These are phyloP conservation scores for Nepenthes alata DNA, from an alignment of 179 eudicot genomes.

Conservation along the genomic window DNA sequence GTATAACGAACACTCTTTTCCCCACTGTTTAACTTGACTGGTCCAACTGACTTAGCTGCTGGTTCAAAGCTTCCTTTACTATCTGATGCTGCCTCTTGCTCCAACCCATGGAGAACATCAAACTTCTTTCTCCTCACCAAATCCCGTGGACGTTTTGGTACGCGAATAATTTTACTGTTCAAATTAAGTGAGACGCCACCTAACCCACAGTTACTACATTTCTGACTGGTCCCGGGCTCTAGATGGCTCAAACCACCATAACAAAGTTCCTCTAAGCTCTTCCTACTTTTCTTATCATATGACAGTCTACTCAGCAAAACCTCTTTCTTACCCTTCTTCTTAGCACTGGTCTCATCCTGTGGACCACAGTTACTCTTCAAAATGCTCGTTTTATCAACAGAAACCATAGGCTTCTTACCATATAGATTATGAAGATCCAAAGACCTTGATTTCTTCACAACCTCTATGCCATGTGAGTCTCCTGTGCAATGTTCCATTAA, in stretches of 20 bases:
- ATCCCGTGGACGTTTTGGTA: conserved; percentile 36
- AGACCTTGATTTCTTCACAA: conserved; percentile 36
- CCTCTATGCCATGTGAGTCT: conserved; percentile 32
- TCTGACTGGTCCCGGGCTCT: conserved; percentile 10
- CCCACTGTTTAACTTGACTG: neutral
- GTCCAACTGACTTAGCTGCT: conserved; percentile 5
- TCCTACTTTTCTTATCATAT: conserved; percentile 24
- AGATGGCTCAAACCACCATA: conserved; percentile 10
- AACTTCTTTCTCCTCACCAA: conserved; percentile 31
- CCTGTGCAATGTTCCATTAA: conserved; percentile 71
- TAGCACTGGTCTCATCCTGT: conserved; percentile 15
- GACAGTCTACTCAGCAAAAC: conserved; percentile 21
- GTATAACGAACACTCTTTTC: neutral
- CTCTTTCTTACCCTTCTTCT: conserved; percentile 33
- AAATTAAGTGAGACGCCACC: conserved; percentile 23
- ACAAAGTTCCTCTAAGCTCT: conserved; percentile 8
- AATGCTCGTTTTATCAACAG: conserved; percentile 17
- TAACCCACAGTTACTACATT: conserved; percentile 12
- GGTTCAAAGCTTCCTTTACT: conserved; percentile 8
- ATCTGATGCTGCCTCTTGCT: conserved; percentile 11
- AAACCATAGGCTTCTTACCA: conserved; percentile 19
- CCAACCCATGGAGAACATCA: conserved; percentile 14
- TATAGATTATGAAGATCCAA: conserved; percentile 46
- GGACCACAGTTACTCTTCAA: conserved; percentile 21
- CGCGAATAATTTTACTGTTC: conserved; percentile 8